These are phyloP conservation scores for Geopyxis carbonaria DNA, from an alignment of 495 filamentous ascomycete species.

Conservation along the genomic window DNA sequence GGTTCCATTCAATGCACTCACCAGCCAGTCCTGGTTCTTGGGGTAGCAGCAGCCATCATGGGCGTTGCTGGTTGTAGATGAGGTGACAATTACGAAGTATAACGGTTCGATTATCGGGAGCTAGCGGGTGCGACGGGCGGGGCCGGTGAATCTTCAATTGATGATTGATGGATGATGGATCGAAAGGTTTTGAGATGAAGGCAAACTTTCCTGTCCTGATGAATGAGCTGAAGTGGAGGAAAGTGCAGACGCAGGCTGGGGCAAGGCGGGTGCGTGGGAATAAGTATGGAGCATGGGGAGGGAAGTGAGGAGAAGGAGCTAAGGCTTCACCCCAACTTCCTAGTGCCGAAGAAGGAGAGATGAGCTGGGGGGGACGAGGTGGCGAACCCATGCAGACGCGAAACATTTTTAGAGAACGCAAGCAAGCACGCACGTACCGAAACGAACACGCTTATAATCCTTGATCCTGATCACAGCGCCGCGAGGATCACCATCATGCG, in stretches of 20 bases:
- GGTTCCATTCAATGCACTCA: no score
- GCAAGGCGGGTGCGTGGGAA: not conserved
- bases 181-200: not conserved
- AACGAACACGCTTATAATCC: no score
- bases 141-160: not conserved
- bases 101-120: not conserved
- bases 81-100: not conserved
- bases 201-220: not conserved
- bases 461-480: no score
- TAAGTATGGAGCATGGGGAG: not conserved
- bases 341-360: no score
- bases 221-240: not conserved
- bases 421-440: no score
- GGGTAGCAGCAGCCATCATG: conserved; percentile 4
- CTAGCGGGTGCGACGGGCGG: not conserved
- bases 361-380: no score
- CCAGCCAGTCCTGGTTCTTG: conserved; percentile 5
- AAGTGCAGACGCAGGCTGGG: conserved; percentile 1
- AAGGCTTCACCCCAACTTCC: no score
- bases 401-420: no score
- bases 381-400: no score
- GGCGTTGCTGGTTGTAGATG: not conserved
- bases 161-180: not conserved
- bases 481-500: no score
- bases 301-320: no score